Evolutionary conservation across 2,329 filamentous ascomycete genomes (phyloP).

Genomic region (Xylariaceae sp.): DNA sequence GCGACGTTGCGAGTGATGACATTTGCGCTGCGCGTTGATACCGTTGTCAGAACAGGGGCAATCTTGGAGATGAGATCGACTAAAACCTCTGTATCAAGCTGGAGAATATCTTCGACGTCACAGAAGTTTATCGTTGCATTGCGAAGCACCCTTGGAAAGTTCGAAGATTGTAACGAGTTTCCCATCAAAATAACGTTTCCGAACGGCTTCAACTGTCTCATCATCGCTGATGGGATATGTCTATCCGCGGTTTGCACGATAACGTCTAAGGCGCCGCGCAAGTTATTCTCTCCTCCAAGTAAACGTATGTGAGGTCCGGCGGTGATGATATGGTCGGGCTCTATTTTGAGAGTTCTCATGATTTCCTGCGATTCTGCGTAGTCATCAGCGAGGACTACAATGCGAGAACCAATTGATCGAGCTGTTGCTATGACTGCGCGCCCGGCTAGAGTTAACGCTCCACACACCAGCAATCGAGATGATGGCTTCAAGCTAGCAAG

Average conservation of each 20-base stretch:
- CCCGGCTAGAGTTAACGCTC: constrained; percentile 8
- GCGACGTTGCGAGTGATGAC: not conserved
- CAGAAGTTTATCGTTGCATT: constrained; percentile 5
- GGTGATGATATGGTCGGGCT: not conserved
- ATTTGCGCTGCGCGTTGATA: not conserved
- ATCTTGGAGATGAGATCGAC: not conserved
- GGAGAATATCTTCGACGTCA: constrained; percentile 2
- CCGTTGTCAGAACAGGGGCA: not conserved
- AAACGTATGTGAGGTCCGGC: not conserved
- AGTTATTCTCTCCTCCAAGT: not conserved
- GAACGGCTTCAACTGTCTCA: constrained; percentile 7
- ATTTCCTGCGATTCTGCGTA: constrained; percentile 1
- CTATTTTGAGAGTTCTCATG: not conserved
- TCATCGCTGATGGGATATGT: not conserved
- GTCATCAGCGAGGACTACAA: constrained; percentile 7
- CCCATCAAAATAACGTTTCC: constrained; percentile 1
- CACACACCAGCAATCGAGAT: constrained; percentile 9
- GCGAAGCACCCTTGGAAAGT: not conserved
- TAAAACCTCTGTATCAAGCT: not conserved
- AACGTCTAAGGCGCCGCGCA: constrained; percentile 2
- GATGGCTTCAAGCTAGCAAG: not conserved
- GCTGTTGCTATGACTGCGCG: constrained; percentile 9
- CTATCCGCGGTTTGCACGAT: constrained; percentile 10
- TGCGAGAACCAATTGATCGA: constrained; percentile 2
- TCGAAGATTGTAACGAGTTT: not conserved